Percentiles rank a stretch among this genome's conserved stretches.
Evolutionary conservation across 2,329 filamentous ascomycete species (phyloP).

Genomic region (Sclerotiophoma versabilis): DNA sequence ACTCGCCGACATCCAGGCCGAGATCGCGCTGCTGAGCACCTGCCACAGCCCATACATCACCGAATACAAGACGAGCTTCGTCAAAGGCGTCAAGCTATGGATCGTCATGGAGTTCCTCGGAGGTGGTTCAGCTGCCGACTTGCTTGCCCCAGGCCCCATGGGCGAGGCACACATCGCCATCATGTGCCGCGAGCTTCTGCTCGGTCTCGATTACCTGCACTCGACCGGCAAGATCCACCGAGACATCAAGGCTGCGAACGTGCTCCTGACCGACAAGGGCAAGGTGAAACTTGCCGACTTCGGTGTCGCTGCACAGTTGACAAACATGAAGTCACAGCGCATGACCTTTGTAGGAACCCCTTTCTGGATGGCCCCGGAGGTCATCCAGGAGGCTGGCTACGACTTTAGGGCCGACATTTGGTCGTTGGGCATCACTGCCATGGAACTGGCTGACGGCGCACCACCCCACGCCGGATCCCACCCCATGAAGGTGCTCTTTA

Average conservation of each 20-base stretch:
- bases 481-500: slow-evolving; percentile 96
- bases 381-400: slow-evolving; percentile 97
- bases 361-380: slow-evolving; percentile 99
- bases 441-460: slow-evolving; percentile 90
- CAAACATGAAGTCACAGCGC: slow-evolving; percentile 95
- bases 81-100: slow-evolving; percentile 97
- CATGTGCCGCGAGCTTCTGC: slow-evolving; percentile 87
- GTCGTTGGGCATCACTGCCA: slow-evolving; percentile 92
- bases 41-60: slow-evolving; percentile 94
- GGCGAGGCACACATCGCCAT: slow-evolving; percentile 91
- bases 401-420: slow-evolving; percentile 98
- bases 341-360: slow-evolving; percentile 93
- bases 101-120: slow-evolving; percentile 99
- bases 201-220: slow-evolving; percentile 92
- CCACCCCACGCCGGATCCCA: slow-evolving; percentile 95
- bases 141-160: slow-evolving; percentile 90
- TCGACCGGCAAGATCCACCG: slow-evolving; percentile 94
- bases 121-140: slow-evolving; percentile 90
- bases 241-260: slow-evolving; percentile 96
- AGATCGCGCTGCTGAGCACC: slow-evolving; percentile 93
- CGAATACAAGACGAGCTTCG: slow-evolving; percentile 94
- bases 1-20: slow-evolving; percentile 96
- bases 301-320: slow-evolving; percentile 93
- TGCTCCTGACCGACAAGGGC: slow-evolving; percentile 87
- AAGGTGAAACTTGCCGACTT: slow-evolving; percentile 98